A percentile compares a stretch with the other conserved stretches of the same genome.
Evolutionary conservation across 31 red algal species (phyloP).

Genomic region (Asparagopsis taxiformis): DNA sequence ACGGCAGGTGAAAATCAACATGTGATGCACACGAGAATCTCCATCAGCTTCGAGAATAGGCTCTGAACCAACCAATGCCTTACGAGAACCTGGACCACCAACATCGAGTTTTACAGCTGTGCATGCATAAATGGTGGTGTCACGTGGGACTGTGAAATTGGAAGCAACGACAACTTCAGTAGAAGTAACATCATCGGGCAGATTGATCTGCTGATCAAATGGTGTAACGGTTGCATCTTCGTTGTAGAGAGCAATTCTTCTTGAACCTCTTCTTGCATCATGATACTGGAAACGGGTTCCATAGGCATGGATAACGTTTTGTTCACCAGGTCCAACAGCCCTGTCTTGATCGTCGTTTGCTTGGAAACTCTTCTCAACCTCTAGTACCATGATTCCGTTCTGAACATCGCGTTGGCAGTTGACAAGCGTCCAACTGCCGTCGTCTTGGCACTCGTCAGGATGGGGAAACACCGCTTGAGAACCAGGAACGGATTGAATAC

Average conservation of each 20-base stretch:
- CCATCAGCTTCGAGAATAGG: constrained; percentile 40
- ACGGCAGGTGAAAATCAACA: constrained; percentile 49
- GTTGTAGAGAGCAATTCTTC: background rate
- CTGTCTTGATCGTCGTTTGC: constrained; percentile 1
- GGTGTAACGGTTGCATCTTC: background rate
- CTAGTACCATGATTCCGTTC: background rate
- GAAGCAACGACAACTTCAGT: background rate
- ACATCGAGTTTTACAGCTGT: background rate
- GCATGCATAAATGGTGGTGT: constrained; percentile 10
- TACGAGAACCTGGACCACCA: background rate
- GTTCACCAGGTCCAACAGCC: background rate
- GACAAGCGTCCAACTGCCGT: constrained; percentile 10
- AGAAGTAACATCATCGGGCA: background rate
- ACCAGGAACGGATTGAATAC: background rate
- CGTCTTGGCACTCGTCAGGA: background rate
- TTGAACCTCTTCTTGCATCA: background rate
- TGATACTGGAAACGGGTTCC: background rate
- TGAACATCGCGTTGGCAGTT: background rate
- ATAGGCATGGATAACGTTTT: background rate
- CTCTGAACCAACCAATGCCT: constrained; percentile 62
- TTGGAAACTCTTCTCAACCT: background rate
- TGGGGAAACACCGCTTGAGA: background rate
- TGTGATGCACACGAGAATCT: constrained; percentile 54
- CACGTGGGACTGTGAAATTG: background rate
- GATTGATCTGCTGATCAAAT: background rate